Base-by-base conservation (phyloP, 2,329 filamentous ascomycete genomes). In the Fusarium sp. region DNA sequence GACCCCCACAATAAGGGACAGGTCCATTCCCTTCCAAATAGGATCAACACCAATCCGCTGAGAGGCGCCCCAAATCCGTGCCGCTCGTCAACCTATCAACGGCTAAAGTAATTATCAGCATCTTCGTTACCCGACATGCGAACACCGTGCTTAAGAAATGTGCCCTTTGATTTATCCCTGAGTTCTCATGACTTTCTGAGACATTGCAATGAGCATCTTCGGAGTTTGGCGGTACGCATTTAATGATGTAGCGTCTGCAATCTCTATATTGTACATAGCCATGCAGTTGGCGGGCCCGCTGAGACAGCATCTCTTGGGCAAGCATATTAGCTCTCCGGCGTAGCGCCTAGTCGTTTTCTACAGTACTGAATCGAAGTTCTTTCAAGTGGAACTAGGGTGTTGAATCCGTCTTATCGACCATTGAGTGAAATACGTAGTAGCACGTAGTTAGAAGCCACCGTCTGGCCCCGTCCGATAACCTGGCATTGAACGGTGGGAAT, bases 401-500 rank as follows among this genome's bases (percentile, higher is more conserved):
- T 60, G 54, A 60, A 69, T 44, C 65, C 57, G 54, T 32, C 53
- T 72, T 58, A 70, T 76, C 58, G 38, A 67, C 73, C 63, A 75
- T 66, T 74, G 71, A 76, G 74, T 71, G 27, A 54, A 38, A 67
- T 61, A 55, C 53, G 40, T 45, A 55, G 38, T 48, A 65, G 63
- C 20, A 67, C 30, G 30, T 67, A 61, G 72, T 70, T 60, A 66
- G 63, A 75, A 76, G 74, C 74, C 74, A 76, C 74, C 73, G 67
- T 70, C 70, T 67, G 64, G 67, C 70, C 69, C 71, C 73, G 64
- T 75, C 69, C 71, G 67, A 73, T 71, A 74, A 74, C 73, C 73
- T 74, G 73, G 71, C 68, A 69, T 42, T 61, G 68, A 68, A 71
- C 68, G 64, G 68, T 71, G 68, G 64, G 35, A 59, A 71, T 71